Evolutionary conservation across 805 yeast species (phyloP).

Genomic region (Candida golubevii): DNA sequence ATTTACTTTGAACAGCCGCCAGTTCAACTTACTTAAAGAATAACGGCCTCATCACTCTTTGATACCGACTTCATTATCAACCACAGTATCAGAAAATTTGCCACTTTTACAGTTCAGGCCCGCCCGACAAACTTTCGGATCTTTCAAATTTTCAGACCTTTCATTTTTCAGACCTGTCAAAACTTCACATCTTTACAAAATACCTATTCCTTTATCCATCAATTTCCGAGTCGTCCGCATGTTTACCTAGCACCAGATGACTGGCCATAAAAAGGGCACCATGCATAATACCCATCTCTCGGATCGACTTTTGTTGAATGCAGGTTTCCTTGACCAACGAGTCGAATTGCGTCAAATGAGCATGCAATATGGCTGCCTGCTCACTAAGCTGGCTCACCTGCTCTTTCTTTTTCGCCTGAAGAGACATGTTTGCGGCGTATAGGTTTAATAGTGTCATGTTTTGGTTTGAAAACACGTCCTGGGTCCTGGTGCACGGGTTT

Average conservation of each 20-base stretch:
- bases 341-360: conserved; percentile 51
- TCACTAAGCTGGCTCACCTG: conserved; percentile 38
- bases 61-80: too few relatives aligned
- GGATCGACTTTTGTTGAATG: conserved; percentile 49
- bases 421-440: conserved; percentile 5
- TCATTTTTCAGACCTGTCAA: too few relatives aligned
- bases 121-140: too few relatives aligned
- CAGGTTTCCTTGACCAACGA: conserved; percentile 46
- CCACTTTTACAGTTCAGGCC: too few relatives aligned
- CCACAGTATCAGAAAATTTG: too few relatives aligned
- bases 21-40: too few relatives aligned
- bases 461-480: neutral
- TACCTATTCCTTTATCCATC: neutral
- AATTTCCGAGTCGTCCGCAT: neutral
- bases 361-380: conserved; percentile 53
- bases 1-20: too few relatives aligned
- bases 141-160: too few relatives aligned
- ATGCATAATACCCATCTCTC: conserved; percentile 52
- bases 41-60: too few relatives aligned
- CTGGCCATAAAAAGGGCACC: conserved; percentile 48
- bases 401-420: conserved; percentile 7
- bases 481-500: neutral
- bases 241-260: conserved; percentile 29
- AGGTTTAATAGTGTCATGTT: neutral
- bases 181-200: too few relatives aligned